Evolutionary conservation across 2,329 filamentous ascomycete genomes (phyloP).

Genomic region (Penicillium sclerotiorum): DNA sequence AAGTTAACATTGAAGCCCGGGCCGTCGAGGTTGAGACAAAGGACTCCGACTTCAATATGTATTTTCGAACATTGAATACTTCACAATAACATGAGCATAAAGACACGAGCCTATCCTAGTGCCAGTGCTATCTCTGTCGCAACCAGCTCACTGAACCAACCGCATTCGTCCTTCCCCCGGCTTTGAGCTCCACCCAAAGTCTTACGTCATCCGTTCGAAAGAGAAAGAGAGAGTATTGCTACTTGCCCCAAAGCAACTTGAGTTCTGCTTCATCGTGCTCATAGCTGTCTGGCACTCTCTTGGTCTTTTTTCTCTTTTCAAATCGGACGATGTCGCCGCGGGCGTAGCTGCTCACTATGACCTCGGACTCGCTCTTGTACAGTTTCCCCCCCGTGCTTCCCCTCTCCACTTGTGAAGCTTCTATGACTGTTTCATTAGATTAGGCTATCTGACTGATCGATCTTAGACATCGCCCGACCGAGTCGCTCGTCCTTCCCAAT

Average conservation of each 20-base stretch:
- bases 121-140: neutral
- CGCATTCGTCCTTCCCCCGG: slow-evolving; percentile 35
- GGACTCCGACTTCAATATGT: no score
- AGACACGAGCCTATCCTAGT: neutral
- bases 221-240: slow-evolving; percentile 6
- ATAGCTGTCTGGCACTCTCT: no score
- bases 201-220: slow-evolving; percentile 40
- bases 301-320: slow-evolving; percentile 13
- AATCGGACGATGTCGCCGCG: slow-evolving; percentile 37
- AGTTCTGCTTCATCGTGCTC: slow-evolving; percentile 7
- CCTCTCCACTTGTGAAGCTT: slow-evolving; percentile 1
- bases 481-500: slow-evolving; percentile 62
- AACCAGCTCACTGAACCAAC: slow-evolving; percentile 5
- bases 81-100: no score
- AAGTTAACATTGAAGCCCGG: no score
- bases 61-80: no score
- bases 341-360: slow-evolving; percentile 42
- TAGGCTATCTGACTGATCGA: slow-evolving; percentile 10
- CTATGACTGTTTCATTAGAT: slow-evolving; percentile 6
- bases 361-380: slow-evolving; percentile 43
- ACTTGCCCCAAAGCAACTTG: neutral
- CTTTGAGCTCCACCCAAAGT: slow-evolving; percentile 31
- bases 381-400: slow-evolving; percentile 11
- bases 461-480: slow-evolving; percentile 65
- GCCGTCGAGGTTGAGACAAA: no score